Conservation (phyloP, 371 early-diverging fungal species). For the Fennellomyces sp. region DNA sequence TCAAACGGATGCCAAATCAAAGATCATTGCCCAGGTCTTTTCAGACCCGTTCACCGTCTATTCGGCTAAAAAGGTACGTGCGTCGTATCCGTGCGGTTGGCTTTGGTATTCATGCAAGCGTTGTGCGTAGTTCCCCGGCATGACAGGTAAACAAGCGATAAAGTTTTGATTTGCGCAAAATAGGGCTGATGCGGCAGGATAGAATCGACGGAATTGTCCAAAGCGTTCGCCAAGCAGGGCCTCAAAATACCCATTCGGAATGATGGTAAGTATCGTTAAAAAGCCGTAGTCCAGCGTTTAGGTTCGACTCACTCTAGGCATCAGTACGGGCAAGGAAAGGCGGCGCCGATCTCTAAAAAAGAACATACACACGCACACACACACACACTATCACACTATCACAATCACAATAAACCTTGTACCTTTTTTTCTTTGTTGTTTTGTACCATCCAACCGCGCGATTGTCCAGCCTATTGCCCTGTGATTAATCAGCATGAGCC, state of each 20-base stretch:
- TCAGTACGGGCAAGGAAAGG: conserved; percentile 5
- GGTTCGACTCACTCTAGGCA: no score
- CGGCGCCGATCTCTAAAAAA: background rate
- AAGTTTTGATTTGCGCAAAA: conserved; percentile 6
- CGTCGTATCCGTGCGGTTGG: background rate
- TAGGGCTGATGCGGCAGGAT: no score
- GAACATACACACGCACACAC: no score
- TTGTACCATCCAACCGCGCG: no score
- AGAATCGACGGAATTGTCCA: conserved; percentile 91
- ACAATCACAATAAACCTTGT: no score
- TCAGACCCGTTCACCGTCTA: conserved; percentile 64
- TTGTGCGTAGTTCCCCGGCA: conserved; percentile 55
- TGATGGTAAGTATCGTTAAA: conserved; percentile 46
- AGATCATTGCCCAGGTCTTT: conserved; percentile 59
- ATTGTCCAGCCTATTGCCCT: no score
- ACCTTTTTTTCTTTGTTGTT: no score
- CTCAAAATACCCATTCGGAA: conserved; percentile 92
- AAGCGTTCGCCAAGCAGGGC: conserved; percentile 91
- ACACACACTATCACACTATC: no score
- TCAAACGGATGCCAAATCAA: conserved; percentile 56
- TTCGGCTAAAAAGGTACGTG: conserved; percentile 56
- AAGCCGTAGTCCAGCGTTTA: no score
- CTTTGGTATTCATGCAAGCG: background rate
- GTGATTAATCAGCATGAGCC: no score
- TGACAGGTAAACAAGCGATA: conserved; percentile 51